Percentiles rank a stretch among this genome's conserved stretches.
These are phyloP conservation scores for Monascus ruber DNA, from an alignment of 2,329 filamentous ascomycete genomes.

Conservation along the genomic window DNA sequence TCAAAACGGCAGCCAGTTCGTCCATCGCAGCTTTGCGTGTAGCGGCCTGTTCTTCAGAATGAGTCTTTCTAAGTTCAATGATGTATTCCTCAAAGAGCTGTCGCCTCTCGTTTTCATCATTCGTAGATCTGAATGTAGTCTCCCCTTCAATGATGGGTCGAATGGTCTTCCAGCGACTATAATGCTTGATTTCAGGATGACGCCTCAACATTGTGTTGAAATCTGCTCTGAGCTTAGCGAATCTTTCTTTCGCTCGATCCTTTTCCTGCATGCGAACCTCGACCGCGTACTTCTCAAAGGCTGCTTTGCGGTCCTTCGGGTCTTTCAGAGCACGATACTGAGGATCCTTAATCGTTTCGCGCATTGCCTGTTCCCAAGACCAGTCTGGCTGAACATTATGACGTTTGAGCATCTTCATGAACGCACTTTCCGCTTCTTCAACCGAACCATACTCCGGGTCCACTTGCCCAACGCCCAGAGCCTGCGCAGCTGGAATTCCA, in stretches of 20 bases:
- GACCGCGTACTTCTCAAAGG: constrained; percentile 90
- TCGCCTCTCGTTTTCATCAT: constrained; percentile 74
- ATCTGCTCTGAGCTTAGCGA: constrained; percentile 82
- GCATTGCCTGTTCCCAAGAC: constrained; percentile 84
- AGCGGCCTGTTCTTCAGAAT: constrained; percentile 62
- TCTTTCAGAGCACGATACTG: constrained; percentile 91
- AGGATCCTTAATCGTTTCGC: constrained; percentile 74
- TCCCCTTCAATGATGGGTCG: constrained; percentile 89
- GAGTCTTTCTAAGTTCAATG: constrained; percentile 65
- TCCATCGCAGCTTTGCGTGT: constrained; percentile 73
- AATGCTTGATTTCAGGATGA: constrained; percentile 93
- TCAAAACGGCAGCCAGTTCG: constrained; percentile 66
- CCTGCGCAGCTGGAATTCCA: constrained; percentile 26
- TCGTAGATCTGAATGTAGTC: constrained; percentile 86
- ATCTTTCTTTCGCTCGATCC: constrained; percentile 83
- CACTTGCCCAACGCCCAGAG: constrained; percentile 32
- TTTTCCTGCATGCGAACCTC: constrained; percentile 88
- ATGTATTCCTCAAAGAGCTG: constrained; percentile 93
- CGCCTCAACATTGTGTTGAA: constrained; percentile 94
- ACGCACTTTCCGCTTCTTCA: constrained; percentile 87
- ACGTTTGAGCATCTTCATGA: constrained; percentile 77
- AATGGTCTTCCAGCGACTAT: constrained; percentile 93
- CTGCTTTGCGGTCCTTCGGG: constrained; percentile 75
- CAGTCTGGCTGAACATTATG: constrained; percentile 82
- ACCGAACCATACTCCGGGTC: constrained; percentile 68